phyloP scores from a whole-genome alignment of 2,329 filamentous ascomycete genomes.

The Talaromyces islandicus region DNA sequence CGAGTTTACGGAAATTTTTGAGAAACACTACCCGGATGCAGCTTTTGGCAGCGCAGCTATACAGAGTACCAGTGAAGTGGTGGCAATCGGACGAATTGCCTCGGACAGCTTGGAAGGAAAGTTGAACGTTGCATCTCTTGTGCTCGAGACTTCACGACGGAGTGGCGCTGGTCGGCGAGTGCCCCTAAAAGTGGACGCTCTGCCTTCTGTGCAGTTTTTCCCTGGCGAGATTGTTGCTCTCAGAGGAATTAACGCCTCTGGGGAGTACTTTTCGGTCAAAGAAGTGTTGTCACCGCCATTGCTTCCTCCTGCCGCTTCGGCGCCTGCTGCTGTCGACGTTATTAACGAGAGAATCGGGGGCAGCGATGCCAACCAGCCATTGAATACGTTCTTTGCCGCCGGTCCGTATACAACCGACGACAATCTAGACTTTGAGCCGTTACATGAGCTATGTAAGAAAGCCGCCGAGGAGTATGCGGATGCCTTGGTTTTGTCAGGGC shows the following conservation, averaged over 20 bases:
- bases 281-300: conserved; percentile 71
- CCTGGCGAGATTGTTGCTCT: conserved; percentile 91
- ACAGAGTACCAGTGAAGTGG: conserved; percentile 77
- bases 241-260: conserved; percentile 78
- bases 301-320: conserved; percentile 67
- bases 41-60: conserved; percentile 82
- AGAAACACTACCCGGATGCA: conserved; percentile 69
- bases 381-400: conserved; percentile 71
- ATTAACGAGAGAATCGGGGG: conserved; percentile 65
- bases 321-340: conserved; percentile 57
- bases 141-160: conserved; percentile 80
- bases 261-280: conserved; percentile 72
- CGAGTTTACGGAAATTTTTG: conserved; percentile 70
- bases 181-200: conserved; percentile 66
- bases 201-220: conserved; percentile 75
- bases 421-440: conserved; percentile 82
- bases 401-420: conserved; percentile 91
- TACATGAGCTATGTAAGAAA: conserved; percentile 73
- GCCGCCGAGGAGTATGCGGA: conserved; percentile 72
- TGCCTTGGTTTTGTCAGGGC: conserved; percentile 71
- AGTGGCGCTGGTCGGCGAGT: conserved; percentile 78
- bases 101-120: conserved; percentile 80
- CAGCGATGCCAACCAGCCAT: conserved; percentile 57
- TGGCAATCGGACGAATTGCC: conserved; percentile 86
- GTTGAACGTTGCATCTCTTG: conserved; percentile 75